Evolutionary conservation across 2,329 filamentous ascomycete genomes (phyloP).

Genomic region (Coccinonectria pachysandricola): DNA sequence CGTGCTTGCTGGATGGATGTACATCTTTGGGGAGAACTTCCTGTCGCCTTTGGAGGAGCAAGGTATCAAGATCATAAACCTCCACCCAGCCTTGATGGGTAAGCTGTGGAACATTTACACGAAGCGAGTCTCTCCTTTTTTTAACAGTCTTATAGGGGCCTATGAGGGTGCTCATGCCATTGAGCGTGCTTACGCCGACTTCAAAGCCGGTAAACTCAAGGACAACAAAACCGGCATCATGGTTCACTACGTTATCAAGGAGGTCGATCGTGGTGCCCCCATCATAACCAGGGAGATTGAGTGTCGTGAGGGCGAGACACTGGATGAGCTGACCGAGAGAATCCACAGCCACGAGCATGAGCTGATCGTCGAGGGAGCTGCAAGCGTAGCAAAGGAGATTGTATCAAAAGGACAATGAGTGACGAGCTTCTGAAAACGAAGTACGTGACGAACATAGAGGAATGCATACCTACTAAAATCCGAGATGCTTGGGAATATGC

Average conservation of each 20-base stretch:
- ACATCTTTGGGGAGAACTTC: conserved; percentile 63
- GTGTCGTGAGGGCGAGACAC: conserved; percentile 50
- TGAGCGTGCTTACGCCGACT: conserved; percentile 65
- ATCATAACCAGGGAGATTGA: conserved; percentile 62
- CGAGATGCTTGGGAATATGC: too few species aligned
- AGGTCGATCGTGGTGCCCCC: conserved; percentile 71
- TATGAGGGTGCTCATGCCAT: conserved; percentile 74
- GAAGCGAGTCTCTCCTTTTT: too few species aligned
- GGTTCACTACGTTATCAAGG: conserved; percentile 73
- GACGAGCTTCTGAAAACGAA: too few species aligned
- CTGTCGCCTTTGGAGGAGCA: conserved; percentile 54
- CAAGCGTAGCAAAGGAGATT: conserved; percentile 34
- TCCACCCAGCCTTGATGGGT: too few species aligned
- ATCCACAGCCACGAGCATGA: conserved; percentile 71
- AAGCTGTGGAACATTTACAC: too few species aligned
- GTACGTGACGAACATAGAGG: too few species aligned
- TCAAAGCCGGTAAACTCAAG: conserved; percentile 51
- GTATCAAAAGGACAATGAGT: too few species aligned
- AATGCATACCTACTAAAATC: neutral
- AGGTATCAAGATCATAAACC: conserved; percentile 64
- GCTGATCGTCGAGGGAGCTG: conserved; percentile 66
- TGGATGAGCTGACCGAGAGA: conserved; percentile 57
- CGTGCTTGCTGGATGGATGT: conserved; percentile 81
- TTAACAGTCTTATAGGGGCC: conserved; percentile 36
- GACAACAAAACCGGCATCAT: conserved; percentile 74